Evolutionary conservation across 768 basidiomycete species (phyloP).

Genomic region (Mycena epipterygia): DNA sequence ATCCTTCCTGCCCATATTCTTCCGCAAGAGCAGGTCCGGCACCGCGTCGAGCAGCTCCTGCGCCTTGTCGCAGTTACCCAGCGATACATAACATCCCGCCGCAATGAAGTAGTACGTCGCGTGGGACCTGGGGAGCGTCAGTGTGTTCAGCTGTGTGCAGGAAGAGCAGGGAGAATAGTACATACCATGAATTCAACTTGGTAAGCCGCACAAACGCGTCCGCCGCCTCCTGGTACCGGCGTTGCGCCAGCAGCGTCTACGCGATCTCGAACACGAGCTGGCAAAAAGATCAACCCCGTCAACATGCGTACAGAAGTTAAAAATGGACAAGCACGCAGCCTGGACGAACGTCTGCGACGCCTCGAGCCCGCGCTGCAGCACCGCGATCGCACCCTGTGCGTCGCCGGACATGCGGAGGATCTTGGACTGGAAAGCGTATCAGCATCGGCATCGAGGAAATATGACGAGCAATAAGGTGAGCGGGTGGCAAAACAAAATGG

Average conservation of each 20-base stretch:
- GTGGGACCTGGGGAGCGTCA: constrained; percentile 67
- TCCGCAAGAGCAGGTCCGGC: constrained; percentile 66
- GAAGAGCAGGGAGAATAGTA: constrained; percentile 14
- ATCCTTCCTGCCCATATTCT: constrained; percentile 75
- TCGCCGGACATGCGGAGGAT: constrained; percentile 77
- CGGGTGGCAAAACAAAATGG: too few relatives aligned
- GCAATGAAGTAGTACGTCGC: constrained; percentile 85
- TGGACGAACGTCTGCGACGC: constrained; percentile 71
- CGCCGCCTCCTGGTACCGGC: constrained; percentile 77
- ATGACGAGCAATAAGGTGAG: too few relatives aligned
- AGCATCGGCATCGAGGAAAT: too few relatives aligned
- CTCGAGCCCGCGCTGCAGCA: constrained; percentile 69
- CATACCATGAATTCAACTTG: constrained; percentile 78
- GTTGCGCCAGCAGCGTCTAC: constrained; percentile 77
- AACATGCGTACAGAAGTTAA: background rate
- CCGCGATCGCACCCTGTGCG: constrained; percentile 73
- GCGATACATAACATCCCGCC: constrained; percentile 77
- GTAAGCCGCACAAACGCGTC: constrained; percentile 75
- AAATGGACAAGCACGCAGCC: constrained; percentile 67
- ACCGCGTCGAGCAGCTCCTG: constrained; percentile 72
- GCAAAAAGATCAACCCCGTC: background rate
- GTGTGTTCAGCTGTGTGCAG: background rate
- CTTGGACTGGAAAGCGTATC: constrained; percentile 59
- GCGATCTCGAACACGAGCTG: constrained; percentile 84
- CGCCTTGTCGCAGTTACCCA: constrained; percentile 69